These are phyloP conservation scores for Marasmius tenuissimus DNA, from an alignment of 1,284 basidiomycete species.

Conservation along the genomic window DNA sequence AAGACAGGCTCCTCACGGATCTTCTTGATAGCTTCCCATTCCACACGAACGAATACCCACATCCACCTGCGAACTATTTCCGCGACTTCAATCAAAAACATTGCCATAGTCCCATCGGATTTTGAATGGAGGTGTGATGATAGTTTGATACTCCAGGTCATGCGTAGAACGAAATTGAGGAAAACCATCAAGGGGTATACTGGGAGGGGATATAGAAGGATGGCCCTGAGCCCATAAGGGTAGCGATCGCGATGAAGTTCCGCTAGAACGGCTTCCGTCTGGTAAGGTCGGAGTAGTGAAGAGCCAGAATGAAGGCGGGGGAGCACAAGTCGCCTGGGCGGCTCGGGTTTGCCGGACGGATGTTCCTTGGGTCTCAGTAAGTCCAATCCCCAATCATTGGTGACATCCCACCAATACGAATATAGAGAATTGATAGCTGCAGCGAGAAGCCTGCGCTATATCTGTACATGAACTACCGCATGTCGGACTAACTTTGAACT, in stretches of 20 bases:
- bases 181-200: constrained; percentile 87
- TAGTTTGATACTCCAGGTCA: constrained; percentile 95
- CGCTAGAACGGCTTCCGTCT: constrained; percentile 6
- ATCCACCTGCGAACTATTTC: constrained; percentile 91
- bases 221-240: constrained; percentile 72
- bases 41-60: constrained; percentile 96
- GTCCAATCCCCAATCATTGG: constrained; percentile 95
- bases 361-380: constrained; percentile 52
- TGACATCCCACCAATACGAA: constrained; percentile 99
- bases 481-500: constrained; percentile 22
- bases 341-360: constrained; percentile 21
- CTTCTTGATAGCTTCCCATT: constrained; percentile 87
- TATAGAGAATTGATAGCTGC: constrained; percentile 90
- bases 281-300: constrained; percentile 22
- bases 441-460: constrained; percentile 68
- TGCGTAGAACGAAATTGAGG: constrained; percentile 86
- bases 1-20: constrained; percentile 19
- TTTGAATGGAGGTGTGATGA: constrained; percentile 86
- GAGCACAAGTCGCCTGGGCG: constrained; percentile 42
- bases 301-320: constrained; percentile 45
- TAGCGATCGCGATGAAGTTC: constrained; percentile 30
- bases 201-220: constrained; percentile 75
- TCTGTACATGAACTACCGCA: constrained; percentile 2
- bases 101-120: constrained; percentile 78
- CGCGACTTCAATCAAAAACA: constrained; percentile 90